These are phyloP conservation scores for Candida tropicalis DNA, from an alignment of 1,139 yeast genomes.

Conservation along the genomic window DNA sequence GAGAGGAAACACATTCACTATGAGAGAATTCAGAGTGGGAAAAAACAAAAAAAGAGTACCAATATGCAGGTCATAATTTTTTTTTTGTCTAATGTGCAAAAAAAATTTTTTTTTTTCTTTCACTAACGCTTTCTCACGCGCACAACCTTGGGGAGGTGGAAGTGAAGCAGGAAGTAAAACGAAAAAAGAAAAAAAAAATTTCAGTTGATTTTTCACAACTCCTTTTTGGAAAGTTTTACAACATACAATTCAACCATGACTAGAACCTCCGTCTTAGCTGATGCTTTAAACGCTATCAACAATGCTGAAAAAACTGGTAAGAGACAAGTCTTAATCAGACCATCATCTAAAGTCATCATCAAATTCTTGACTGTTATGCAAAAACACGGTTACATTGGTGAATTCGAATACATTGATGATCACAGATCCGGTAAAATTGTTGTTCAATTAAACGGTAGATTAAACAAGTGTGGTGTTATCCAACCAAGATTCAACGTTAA, in stretches of 20 bases:
- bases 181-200: constrained; percentile 5
- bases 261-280: constrained; percentile 98
- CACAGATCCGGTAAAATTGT: constrained; percentile 99
- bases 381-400: constrained; percentile 99
- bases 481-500: constrained; percentile 98
- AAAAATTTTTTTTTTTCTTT: no score
- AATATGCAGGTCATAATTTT: constrained; percentile 2
- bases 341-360: constrained; percentile 97
- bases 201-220: constrained; percentile 1
- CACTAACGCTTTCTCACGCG: no score
- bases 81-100: neutral
- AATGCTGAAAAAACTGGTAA: constrained; percentile 99
- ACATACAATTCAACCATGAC: constrained; percentile 61
- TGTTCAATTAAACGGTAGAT: constrained; percentile 95
- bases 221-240: neutral
- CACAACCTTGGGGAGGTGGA: neutral
- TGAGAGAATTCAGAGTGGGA: no score
- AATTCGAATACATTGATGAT: constrained; percentile 97
- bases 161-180: neutral
- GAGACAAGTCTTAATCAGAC: constrained; percentile 98
- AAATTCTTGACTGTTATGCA: constrained; percentile 97
- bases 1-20: neutral
- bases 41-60: neutral
- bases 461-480: constrained; percentile 98
- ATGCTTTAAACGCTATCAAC: constrained; percentile 97